Evolutionary conservation across 441 rosid genomes (phyloP).

Genomic region (Arabidopsis hybrid): DNA sequence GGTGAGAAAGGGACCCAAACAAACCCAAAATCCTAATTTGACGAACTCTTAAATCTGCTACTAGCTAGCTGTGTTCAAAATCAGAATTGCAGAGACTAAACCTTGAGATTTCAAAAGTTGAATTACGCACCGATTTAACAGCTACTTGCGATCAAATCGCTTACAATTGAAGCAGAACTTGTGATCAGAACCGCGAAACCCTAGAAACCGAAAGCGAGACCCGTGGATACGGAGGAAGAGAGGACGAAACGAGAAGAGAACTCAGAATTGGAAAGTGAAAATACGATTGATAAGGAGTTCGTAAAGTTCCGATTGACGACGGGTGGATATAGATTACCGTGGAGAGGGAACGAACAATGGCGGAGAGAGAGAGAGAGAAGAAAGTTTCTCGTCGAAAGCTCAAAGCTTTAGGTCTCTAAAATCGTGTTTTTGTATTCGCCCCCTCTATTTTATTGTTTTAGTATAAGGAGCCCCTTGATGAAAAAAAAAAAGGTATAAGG

Average conservation of each 20-base stretch:
- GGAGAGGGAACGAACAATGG: slow-evolving; percentile 27
- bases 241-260: neutral
- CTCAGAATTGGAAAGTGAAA: neutral
- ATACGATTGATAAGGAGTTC: neutral
- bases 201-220: slow-evolving; percentile 34
- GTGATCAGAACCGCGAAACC: slow-evolving; percentile 42
- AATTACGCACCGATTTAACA: slow-evolving; percentile 31
- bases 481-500: too few species aligned
- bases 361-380: slow-evolving; percentile 28
- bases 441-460: slow-evolving; percentile 1
- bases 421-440: neutral
- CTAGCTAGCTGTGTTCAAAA: slow-evolving; percentile 16
- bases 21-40: slow-evolving; percentile 41
- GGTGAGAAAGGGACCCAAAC: neutral
- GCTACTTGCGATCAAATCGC: slow-evolving; percentile 14
- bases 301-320: slow-evolving; percentile 17
- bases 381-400: slow-evolving; percentile 22
- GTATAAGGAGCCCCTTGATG: neutral
- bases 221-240: neutral
- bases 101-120: slow-evolving; percentile 19
- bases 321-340: slow-evolving; percentile 35
- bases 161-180: slow-evolving; percentile 17
- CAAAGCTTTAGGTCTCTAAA: slow-evolving; percentile 20
- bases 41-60: slow-evolving; percentile 44
- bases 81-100: slow-evolving; percentile 26